A percentile compares a stretch with the other conserved stretches of the same genome.
Evolutionary conservation across 495 filamentous ascomycete species (phyloP).

Genomic region (Aspergillus nanangensis): DNA sequence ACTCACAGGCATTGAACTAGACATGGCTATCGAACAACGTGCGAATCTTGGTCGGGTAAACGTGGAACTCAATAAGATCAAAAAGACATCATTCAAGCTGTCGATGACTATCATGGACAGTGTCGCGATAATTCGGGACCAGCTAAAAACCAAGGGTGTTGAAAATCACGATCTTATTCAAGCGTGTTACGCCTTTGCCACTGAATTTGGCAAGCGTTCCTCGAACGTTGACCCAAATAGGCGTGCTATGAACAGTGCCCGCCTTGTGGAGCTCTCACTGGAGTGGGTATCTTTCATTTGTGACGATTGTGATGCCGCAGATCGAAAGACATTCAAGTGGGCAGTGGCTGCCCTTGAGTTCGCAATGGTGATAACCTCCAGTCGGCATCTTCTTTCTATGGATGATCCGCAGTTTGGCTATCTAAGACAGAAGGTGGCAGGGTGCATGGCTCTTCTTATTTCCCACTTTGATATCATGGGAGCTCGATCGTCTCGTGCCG

Average conservation of each 20-base stretch:
- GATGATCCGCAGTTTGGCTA: constrained; percentile 79
- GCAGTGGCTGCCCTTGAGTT: constrained; percentile 93
- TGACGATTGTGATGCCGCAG: constrained; percentile 92
- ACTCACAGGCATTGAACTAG: constrained; percentile 71
- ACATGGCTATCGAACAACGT: constrained; percentile 84
- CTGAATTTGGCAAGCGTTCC: constrained; percentile 94
- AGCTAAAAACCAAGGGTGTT: constrained; percentile 63
- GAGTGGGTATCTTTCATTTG: constrained; percentile 98
- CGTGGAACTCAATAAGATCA: constrained; percentile 86
- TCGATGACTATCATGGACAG: constrained; percentile 99
- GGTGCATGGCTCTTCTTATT: constrained; percentile 96
- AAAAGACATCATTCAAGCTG: constrained; percentile 90
- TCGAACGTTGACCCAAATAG: constrained; percentile 89
- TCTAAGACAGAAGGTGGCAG: constrained; percentile 82
- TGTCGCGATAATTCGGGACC: constrained; percentile 83
- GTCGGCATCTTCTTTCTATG: constrained; percentile 83
- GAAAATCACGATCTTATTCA: constrained; percentile 96
- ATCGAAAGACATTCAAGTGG: constrained; percentile 95
- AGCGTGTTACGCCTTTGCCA: constrained; percentile 98
- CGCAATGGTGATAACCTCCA: constrained; percentile 92
- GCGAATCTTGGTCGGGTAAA: constrained; percentile 93
- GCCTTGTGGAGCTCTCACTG: constrained; percentile 84
- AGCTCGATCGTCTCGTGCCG: constrained; percentile 84
- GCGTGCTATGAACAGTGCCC: constrained; percentile 92
- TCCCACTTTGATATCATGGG: constrained; percentile 99